A percentile compares a stretch with the other conserved stretches of the same genome.
phyloP scores from a whole-genome alignment of 176 grass and related monocot species.

The Metroxylon sagu region DNA sequence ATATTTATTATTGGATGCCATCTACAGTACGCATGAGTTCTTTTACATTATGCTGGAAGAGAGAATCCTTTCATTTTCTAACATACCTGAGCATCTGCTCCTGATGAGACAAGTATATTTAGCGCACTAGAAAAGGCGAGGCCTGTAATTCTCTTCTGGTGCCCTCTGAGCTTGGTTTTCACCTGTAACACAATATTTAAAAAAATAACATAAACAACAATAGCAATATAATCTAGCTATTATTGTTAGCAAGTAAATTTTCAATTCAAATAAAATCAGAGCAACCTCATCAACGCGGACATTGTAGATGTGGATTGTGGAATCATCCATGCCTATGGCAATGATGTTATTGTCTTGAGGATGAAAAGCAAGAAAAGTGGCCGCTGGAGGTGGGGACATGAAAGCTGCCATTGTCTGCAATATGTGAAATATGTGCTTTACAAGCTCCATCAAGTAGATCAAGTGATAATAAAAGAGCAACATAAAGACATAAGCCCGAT shows the following conservation, averaged over 20 bases:
- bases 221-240: not conserved
- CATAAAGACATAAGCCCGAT: no score
- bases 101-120: conserved; percentile 11
- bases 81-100: conserved; percentile 11
- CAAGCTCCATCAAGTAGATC: no score
- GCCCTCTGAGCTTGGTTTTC: not conserved
- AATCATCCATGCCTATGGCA: conserved; percentile 11
- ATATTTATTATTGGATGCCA: no score
- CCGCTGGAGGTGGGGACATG: conserved; percentile 4
- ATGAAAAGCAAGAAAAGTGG: conserved; percentile 12
- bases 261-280: not conserved
- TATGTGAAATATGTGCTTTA: not conserved
- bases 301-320: conserved; percentile 12
- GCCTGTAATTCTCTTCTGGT: conserved; percentile 15
- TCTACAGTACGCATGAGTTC: no score
- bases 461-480: no score
- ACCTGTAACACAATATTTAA: not conserved
- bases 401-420: conserved; percentile 10
- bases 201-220: not conserved
- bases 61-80: not conserved
- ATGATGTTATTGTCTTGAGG: conserved; percentile 11
- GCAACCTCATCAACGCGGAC: conserved; percentile 11
- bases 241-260: not conserved
- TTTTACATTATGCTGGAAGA: not conserved
- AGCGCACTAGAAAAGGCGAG: conserved; percentile 4